A percentile compares a stretch with the other conserved stretches of the same genome.
Conservation (phyloP, 306 rosid genomes). For the Alnus rubra region DNA sequence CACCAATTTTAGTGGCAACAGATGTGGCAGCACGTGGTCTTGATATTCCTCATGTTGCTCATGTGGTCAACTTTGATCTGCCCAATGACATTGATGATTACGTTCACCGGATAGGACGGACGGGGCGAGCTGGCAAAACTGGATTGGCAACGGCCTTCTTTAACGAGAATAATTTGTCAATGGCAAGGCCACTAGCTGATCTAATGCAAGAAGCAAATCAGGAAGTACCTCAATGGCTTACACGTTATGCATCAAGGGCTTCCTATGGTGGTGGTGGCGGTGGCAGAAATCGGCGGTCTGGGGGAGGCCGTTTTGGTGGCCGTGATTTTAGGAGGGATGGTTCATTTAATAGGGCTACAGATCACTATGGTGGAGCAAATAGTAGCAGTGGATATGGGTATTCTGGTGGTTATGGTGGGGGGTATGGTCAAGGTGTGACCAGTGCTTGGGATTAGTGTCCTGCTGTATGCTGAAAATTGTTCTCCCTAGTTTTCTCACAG, state of each 20-base stretch:
- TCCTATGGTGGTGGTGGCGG: conserved; percentile 41
- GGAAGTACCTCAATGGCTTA: conserved; percentile 82
- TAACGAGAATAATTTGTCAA: conserved; percentile 51
- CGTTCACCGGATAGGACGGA: conserved; percentile 82
- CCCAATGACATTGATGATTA: conserved; percentile 86
- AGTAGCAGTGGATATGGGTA: conserved; percentile 49
- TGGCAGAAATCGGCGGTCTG: conserved; percentile 52
- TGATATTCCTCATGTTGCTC: conserved; percentile 79
- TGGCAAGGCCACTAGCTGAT: conserved; percentile 73
- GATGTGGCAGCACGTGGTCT: conserved; percentile 92
- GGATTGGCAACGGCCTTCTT: conserved; percentile 87
- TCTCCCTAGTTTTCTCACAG: conserved; percentile 28
- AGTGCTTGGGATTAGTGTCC: conserved; percentile 77
- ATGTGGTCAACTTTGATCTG: conserved; percentile 79
- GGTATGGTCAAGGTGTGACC: conserved; percentile 52
- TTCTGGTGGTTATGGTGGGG: conserved; percentile 51
- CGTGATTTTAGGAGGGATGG: conserved; percentile 69
- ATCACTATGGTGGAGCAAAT: conserved; percentile 55
- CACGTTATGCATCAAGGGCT: conserved; percentile 61
- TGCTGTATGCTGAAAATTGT: conserved; percentile 24
- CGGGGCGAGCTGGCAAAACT: conserved; percentile 81
- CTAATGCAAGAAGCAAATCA: conserved; percentile 85
- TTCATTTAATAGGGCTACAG: conserved; percentile 47
- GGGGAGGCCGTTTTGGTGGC: conserved; percentile 74
- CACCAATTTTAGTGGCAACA: conserved; percentile 84